phyloP scores from a whole-genome alignment of 2,329 filamentous ascomycete genomes.

The Phoma sp. region DNA sequence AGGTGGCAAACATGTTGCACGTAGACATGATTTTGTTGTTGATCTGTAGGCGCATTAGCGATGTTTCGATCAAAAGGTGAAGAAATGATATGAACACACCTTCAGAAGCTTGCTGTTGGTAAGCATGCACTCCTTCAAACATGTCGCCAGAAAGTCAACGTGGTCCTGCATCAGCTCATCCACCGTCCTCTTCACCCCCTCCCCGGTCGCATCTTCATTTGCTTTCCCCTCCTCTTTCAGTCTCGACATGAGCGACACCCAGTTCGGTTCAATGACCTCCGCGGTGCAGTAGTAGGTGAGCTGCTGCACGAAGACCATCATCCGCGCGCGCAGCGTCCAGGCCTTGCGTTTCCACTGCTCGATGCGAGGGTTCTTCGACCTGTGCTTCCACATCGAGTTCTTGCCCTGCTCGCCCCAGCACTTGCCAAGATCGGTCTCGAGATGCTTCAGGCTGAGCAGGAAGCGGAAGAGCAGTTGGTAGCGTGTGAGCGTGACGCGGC shows the following conservation, averaged over 20 bases:
- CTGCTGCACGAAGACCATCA: conserved; percentile 97
- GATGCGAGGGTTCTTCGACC: conserved; percentile 72
- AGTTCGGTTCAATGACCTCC: conserved; percentile 98
- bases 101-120: conserved; percentile 94
- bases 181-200: conserved; percentile 74
- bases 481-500: conserved; percentile 92
- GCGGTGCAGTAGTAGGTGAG: conserved; percentile 95
- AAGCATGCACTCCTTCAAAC: conserved; percentile 98
- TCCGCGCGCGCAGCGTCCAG: conserved; percentile 88
- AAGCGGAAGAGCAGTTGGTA: conserved; percentile 98
- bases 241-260: conserved; percentile 90
- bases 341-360: conserved; percentile 93
- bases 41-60: conserved; percentile 65
- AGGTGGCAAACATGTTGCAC: conserved; percentile 91
- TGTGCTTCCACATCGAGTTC: conserved; percentile 80
- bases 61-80: background rate
- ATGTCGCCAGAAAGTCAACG: conserved; percentile 96
- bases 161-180: conserved; percentile 99
- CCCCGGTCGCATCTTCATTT: conserved; percentile 42
- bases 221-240: conserved; percentile 63
- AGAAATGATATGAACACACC: conserved; percentile 60
- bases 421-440: conserved; percentile 84
- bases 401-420: conserved; percentile 93
- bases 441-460: conserved; percentile 83
- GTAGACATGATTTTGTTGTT: conserved; percentile 97